These are phyloP conservation scores for Trichoderma citrinoviride DNA, from an alignment of 2,329 filamentous ascomycete genomes.

Conservation along the genomic window DNA sequence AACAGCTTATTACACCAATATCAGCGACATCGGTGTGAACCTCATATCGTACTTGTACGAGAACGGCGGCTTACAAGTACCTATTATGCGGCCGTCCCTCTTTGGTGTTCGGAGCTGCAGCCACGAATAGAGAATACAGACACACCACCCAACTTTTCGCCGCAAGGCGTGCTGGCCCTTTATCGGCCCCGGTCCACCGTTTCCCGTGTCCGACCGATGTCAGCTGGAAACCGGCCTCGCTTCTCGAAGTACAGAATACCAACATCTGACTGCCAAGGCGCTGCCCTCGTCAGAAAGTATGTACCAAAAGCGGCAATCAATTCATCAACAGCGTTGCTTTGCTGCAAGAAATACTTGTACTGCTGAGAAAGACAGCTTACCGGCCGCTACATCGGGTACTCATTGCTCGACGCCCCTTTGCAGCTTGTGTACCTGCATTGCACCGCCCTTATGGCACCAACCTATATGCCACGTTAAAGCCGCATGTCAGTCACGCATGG, in stretches of 20 bases:
- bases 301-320: neutral
- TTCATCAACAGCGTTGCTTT: neutral
- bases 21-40: too few species aligned
- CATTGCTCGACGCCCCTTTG: too few species aligned
- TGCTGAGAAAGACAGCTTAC: too few species aligned
- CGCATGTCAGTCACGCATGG: neutral
- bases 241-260: too few species aligned
- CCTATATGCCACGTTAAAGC: too few species aligned
- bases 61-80: neutral
- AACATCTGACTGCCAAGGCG: too few species aligned
- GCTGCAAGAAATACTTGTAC: too few species aligned
- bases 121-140: neutral
- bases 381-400: too few species aligned
- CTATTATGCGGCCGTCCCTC: neutral
- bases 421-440: too few species aligned
- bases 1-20: neutral
- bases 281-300: too few species aligned
- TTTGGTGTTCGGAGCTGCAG: neutral
- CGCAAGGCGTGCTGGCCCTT: neutral
- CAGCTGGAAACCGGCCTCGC: constrained; percentile 5
- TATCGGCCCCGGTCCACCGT: neutral
- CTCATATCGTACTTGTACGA: neutral
- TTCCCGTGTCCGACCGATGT: neutral
- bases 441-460: too few species aligned
- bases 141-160: neutral